Evolutionary conservation across 495 filamentous ascomycete species (phyloP).

Genomic region (Xanthoparmelia taractica): DNA sequence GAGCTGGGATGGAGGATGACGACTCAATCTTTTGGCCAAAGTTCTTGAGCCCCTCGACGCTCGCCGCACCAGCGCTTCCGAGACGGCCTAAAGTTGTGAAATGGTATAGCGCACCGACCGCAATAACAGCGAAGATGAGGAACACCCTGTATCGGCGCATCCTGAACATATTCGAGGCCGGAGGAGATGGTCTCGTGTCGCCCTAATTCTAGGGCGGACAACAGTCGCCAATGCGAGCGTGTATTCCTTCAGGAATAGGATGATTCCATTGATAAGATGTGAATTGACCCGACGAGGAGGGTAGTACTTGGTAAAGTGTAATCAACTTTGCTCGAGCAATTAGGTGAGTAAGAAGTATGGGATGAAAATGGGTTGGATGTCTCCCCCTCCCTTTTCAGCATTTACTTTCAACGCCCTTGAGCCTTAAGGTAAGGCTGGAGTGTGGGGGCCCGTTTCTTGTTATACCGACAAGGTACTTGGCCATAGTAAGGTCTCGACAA

Average conservation of each 20-base stretch:
- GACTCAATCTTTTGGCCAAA: conserved; percentile 23
- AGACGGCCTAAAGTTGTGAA: conserved; percentile 36
- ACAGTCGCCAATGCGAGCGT: not conserved
- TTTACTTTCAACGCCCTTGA: no score
- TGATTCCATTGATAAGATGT: not conserved
- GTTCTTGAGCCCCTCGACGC: conserved; percentile 33
- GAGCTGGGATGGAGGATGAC: conserved; percentile 15
- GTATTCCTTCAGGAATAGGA: not conserved
- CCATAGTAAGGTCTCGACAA: no score
- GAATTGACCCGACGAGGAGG: no score
- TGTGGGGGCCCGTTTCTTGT: no score
- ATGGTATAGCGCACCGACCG: conserved; percentile 58
- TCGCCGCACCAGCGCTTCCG: conserved; percentile 21
- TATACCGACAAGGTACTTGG: no score
- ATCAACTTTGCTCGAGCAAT: not conserved
- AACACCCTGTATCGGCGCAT: conserved; percentile 70
- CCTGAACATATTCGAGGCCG: conserved; percentile 55
- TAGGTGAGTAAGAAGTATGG: not conserved
- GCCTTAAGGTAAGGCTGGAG: no score
- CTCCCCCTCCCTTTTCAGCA: not conserved
- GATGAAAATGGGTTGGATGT: not conserved
- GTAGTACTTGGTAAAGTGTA: not conserved
- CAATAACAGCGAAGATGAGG: conserved; percentile 58
- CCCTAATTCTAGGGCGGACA: not conserved
- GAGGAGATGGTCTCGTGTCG: conserved; percentile 13